These are phyloP conservation scores for Exophiala xenobiotica DNA, from an alignment of 2,329 filamentous ascomycete genomes.

Conservation along the genomic window DNA sequence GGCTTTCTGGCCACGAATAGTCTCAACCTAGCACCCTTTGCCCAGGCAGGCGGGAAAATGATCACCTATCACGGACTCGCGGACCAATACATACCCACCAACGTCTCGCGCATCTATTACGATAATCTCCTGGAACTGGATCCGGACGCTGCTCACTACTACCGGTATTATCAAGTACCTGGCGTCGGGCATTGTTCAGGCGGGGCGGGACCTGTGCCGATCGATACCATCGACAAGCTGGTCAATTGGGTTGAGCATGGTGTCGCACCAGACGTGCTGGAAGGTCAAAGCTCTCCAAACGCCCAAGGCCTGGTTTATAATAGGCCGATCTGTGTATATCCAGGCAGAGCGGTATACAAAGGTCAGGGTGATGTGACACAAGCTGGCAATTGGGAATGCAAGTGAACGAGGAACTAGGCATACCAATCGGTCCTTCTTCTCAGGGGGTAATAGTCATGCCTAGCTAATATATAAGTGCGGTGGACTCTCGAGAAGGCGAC, in stretches of 20 bases:
- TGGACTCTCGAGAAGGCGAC: too few relatives aligned
- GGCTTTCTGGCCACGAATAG: constrained; percentile 39
- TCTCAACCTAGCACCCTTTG: constrained; percentile 40
- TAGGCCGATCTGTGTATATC: background rate
- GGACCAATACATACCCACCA: constrained; percentile 12
- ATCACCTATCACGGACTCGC: constrained; percentile 44
- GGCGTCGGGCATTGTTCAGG: constrained; percentile 4
- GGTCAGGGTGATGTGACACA: background rate
- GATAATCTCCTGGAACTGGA: constrained; percentile 2
- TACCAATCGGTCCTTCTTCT: too few relatives aligned
- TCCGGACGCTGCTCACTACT: constrained; percentile 5
- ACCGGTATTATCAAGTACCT: constrained; percentile 6
- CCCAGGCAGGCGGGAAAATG: constrained; percentile 41
- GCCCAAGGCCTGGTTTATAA: background rate
- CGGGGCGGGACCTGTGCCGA: background rate
- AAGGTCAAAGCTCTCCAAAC: background rate
- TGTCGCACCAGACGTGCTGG: background rate
- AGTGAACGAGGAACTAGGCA: too few relatives aligned
- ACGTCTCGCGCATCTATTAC: background rate
- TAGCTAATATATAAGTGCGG: too few relatives aligned
- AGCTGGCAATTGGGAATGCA: constrained; percentile 5
- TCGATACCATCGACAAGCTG: background rate
- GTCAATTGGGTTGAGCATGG: background rate
- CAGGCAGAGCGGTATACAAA: background rate
- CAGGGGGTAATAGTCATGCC: too few relatives aligned